Evolutionary conservation across 257 asterid species (phyloP), one percentile per base, ranked within the genome.

Genomic region (Avicennia marina): DNA sequence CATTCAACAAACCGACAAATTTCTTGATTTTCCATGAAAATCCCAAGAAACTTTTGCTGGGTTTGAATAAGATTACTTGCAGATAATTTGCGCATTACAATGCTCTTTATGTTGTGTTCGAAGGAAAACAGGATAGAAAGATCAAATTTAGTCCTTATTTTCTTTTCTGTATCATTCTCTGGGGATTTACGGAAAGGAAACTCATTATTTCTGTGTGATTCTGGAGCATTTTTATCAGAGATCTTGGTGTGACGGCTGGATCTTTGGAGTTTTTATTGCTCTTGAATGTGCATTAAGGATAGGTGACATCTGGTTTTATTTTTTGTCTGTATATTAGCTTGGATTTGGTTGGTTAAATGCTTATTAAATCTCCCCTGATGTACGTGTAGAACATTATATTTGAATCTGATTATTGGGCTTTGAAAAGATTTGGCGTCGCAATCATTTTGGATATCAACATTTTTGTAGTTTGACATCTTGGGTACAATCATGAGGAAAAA

Each of bases 61-160:
- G 78, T 80, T 85, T 67, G 72, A 65, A 60, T 71, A 65, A 76
- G 83, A 75, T 63, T 61, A 56, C 68, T 76, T 70, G 66, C 79
- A 67, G 78, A 72, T 78, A 70, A 66, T 73, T 70, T 49, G 38
- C 67, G 16, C 69, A 22, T 50, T 2, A n/a, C n/a, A n/a, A n/a
- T n/a, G n/a, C n/a, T n/a, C n/a, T n/a, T n/a, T n/a, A n/a, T n/a
- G n/a, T 61, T 31, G 17, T 51, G 31, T 61, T 2, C 10, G 3
- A 20, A 4, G 11, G 34, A 42, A 50, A 46, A 58, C 58, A 15
- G 7, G 22, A 47, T 40, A 41, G 44, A 20, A 62, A 51, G 52
- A 69, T 32, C 39, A 62, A 55, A 57, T 25, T 57, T 57, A 25
- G 52, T 70, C 64, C 61, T 59, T 32, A 40, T 67, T 54, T 58